A percentile compares a stretch with the other conserved stretches of the same genome.
Conservation (phyloP, 495 filamentous ascomycete genomes). For the Penicillium lividum region DNA sequence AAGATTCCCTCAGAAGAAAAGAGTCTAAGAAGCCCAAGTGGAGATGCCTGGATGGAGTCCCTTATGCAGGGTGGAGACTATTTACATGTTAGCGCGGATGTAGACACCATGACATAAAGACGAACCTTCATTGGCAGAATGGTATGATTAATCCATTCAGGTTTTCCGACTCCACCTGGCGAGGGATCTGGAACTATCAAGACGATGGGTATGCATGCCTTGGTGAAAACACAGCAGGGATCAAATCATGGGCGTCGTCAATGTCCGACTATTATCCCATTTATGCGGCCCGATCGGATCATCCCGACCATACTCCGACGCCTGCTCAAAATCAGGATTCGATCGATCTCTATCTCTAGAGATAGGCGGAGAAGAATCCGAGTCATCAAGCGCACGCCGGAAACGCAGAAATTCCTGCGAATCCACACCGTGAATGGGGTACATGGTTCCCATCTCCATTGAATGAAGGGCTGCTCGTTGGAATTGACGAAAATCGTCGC, state of each 20-base stretch:
- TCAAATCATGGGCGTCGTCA: slow-evolving; percentile 28
- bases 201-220: background rate
- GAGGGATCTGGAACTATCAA: too few relatives aligned
- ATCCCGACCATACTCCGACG: slow-evolving; percentile 26
- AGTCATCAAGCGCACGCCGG: slow-evolving; percentile 26
- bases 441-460: slow-evolving; percentile 36
- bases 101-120: background rate
- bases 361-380: slow-evolving; percentile 18
- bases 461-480: slow-evolving; percentile 37
- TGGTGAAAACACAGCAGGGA: background rate
- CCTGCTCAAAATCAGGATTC: slow-evolving; percentile 15
- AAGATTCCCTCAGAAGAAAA: background rate
- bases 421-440: slow-evolving; percentile 37
- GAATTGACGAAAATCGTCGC: slow-evolving; percentile 51
- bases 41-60: background rate
- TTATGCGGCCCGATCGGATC: slow-evolving; percentile 26
- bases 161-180: background rate
- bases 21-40: background rate
- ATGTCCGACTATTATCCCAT: slow-evolving; percentile 24
- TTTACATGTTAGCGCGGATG: background rate
- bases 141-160: background rate
- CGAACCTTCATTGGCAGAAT: background rate
- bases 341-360: slow-evolving; percentile 18
- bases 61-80: background rate
- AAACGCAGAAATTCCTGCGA: slow-evolving; percentile 40